phyloP scores from a whole-genome alignment of 805 yeast species.

The Barnettozyma vustinii region DNA sequence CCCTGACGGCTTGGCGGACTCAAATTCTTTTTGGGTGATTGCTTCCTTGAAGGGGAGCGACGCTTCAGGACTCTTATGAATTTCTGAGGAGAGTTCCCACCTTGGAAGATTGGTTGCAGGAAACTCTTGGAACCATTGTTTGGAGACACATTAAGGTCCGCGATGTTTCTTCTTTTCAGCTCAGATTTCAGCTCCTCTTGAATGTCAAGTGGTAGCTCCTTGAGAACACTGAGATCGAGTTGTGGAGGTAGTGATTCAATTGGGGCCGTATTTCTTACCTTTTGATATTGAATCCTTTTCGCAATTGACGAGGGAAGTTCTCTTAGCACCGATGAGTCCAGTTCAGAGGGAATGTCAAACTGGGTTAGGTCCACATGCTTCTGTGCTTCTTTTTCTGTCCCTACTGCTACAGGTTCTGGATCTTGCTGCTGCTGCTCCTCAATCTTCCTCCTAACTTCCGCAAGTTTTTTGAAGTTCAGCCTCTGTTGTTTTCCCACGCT shows the following conservation, averaged over 20 bases:
- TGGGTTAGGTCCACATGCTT: conserved; percentile 10
- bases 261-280: neutral
- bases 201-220: conserved; percentile 58
- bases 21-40: conserved; percentile 11
- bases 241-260: conserved; percentile 25
- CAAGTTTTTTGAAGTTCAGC: conserved; percentile 28
- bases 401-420: neutral
- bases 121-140: conserved; percentile 17
- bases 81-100: conserved; percentile 9
- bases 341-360: conserved; percentile 25
- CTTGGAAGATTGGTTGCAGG: conserved; percentile 20
- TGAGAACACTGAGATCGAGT: conserved; percentile 22
- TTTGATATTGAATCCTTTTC: conserved; percentile 2
- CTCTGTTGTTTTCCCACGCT: conserved; percentile 28
- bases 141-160: conserved; percentile 2
- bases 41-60: conserved; percentile 12
- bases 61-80: conserved; percentile 15
- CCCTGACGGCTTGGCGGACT: neutral
- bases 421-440: conserved; percentile 7
- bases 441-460: neutral
- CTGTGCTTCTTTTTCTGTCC: neutral
- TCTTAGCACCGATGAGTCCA: conserved; percentile 24
- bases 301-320: conserved; percentile 42
- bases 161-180: conserved; percentile 35
- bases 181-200: conserved; percentile 56